phyloP scores from a whole-genome alignment of 2,329 filamentous ascomycete genomes.

The Escovopsis sp. region DNA sequence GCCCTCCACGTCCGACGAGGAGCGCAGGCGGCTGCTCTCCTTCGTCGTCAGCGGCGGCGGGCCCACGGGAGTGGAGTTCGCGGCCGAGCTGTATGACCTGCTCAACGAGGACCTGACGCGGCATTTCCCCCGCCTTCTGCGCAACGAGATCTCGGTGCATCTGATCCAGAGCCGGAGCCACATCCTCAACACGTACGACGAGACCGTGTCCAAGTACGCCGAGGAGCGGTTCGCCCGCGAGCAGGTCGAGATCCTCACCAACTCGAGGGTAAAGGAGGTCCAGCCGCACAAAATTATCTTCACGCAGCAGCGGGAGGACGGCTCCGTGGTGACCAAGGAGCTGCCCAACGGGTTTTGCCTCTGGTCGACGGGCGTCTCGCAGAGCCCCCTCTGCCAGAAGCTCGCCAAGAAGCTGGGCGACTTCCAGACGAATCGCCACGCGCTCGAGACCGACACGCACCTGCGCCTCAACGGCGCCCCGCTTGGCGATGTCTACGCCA shows the following conservation, averaged over 20 bases:
- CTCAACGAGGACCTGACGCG: constrained; percentile 82
- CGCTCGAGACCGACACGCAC: constrained; percentile 87
- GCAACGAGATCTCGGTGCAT: constrained; percentile 95
- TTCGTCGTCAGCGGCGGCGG: constrained; percentile 95
- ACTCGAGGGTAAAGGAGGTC: constrained; percentile 85
- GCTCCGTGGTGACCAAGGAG: constrained; percentile 70
- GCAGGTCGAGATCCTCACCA: constrained; percentile 80
- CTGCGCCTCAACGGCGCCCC: constrained; percentile 79
- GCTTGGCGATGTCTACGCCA: constrained; percentile 86
- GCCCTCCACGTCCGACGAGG: constrained; percentile 81
- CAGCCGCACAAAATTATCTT: constrained; percentile 72
- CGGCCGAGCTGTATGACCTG: constrained; percentile 88
- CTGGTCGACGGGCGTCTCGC: constrained; percentile 92
- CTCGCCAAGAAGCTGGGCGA: constrained; percentile 63
- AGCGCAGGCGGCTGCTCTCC: constrained; percentile 73
- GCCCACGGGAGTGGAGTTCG: constrained; percentile 94
- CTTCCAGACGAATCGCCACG: constrained; percentile 72
- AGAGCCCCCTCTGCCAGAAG: constrained; percentile 63
- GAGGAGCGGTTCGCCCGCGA: constrained; percentile 85
- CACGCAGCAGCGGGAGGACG: constrained; percentile 62
- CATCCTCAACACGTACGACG: constrained; percentile 96
- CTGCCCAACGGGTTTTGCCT: constrained; percentile 91
- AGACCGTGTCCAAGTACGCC: constrained; percentile 81
- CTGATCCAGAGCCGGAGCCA: constrained; percentile 89
- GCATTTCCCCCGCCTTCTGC: constrained; percentile 75